Percentiles rank a stretch among this genome's conserved stretches.
Evolutionary conservation across 495 filamentous ascomycete species (phyloP).

Genomic region (Neurospora sp.): DNA sequence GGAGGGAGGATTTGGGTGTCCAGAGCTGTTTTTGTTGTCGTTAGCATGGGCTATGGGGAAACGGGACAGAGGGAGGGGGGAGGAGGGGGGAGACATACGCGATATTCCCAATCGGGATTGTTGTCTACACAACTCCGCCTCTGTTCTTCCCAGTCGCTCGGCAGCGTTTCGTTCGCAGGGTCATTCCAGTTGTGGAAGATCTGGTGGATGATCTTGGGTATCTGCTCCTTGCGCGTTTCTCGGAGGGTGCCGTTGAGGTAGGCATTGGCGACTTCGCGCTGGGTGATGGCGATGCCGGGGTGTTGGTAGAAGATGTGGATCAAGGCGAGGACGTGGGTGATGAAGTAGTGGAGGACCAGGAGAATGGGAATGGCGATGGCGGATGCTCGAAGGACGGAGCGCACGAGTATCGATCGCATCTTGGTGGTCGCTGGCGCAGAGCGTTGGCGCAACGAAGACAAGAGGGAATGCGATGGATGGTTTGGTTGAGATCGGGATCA

Average conservation of each 20-base stretch:
- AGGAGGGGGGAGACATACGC: constrained; percentile 35
- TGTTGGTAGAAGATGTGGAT: constrained; percentile 19
- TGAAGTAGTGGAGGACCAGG: not conserved
- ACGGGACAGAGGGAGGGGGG: not conserved
- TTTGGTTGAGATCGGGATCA: not conserved
- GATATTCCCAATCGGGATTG: constrained; percentile 74
- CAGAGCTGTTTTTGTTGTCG: constrained; percentile 50
- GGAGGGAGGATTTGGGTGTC: constrained; percentile 66
- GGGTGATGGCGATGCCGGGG: constrained; percentile 16
- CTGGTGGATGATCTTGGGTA: constrained; percentile 83
- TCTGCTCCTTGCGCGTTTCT: not conserved
- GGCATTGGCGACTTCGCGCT: constrained; percentile 8
- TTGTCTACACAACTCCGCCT: constrained; percentile 67
- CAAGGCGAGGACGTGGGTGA: constrained; percentile 14
- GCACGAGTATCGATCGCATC: not conserved
- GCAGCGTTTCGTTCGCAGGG: constrained; percentile 47
- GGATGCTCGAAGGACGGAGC: no score
- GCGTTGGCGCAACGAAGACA: not conserved
- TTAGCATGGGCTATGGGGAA: not conserved
- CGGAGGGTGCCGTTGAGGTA: constrained; percentile 1
- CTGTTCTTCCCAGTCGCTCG: constrained; percentile 59
- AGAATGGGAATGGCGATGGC: constrained; percentile 4
- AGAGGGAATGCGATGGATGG: not conserved
- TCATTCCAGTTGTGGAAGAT: constrained; percentile 59
- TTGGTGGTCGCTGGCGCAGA: not conserved